A percentile compares a stretch with the other conserved stretches of the same genome.
Conservation (phyloP, 495 filamentous ascomycete species). For the Schizothecium vesticola region DNA sequence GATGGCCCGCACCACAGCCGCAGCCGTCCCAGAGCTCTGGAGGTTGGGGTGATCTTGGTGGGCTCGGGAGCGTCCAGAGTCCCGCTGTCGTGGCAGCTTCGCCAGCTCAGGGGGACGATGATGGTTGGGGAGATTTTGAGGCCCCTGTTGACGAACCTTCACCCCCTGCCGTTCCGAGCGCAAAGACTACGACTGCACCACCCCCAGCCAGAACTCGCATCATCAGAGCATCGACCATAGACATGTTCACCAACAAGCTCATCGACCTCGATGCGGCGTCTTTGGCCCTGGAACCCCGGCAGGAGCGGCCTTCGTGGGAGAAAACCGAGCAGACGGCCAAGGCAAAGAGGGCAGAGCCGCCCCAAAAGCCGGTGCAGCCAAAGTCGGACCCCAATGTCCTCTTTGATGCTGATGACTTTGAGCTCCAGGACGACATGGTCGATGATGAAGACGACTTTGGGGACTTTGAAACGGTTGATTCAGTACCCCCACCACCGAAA, state of each 20-base stretch:
- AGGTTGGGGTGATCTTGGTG: slow-evolving; percentile 19
- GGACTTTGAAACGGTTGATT: slow-evolving; percentile 41
- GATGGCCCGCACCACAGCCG: slow-evolving; percentile 16
- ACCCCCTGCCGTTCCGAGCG: background rate
- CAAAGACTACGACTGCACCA: slow-evolving; percentile 6
- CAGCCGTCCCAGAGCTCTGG: slow-evolving; percentile 4
- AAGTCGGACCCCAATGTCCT: slow-evolving; percentile 39
- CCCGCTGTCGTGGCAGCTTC: background rate
- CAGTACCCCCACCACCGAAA: slow-evolving; percentile 1
- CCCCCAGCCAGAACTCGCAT: slow-evolving; percentile 21
- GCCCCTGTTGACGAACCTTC: slow-evolving; percentile 26
- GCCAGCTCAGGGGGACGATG: slow-evolving; percentile 47
- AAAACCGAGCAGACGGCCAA: background rate
- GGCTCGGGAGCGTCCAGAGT: slow-evolving; percentile 12
- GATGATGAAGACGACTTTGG: slow-evolving; percentile 45
- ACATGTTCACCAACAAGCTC: slow-evolving; percentile 41
- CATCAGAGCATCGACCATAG: slow-evolving; percentile 39
- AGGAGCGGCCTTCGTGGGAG: slow-evolving; percentile 19
- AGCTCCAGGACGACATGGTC: slow-evolving; percentile 21
- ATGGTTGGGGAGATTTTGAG: slow-evolving; percentile 76
- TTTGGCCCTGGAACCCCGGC: slow-evolving; percentile 15
- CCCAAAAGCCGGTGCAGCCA: slow-evolving; percentile 9
- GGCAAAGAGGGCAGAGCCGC: background rate
- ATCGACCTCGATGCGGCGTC: slow-evolving; percentile 26
- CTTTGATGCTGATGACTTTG: slow-evolving; percentile 47